Base-by-base conservation (phyloP, 495 filamentous ascomycete genomes). In the Tuber umbilicatum region DNA sequence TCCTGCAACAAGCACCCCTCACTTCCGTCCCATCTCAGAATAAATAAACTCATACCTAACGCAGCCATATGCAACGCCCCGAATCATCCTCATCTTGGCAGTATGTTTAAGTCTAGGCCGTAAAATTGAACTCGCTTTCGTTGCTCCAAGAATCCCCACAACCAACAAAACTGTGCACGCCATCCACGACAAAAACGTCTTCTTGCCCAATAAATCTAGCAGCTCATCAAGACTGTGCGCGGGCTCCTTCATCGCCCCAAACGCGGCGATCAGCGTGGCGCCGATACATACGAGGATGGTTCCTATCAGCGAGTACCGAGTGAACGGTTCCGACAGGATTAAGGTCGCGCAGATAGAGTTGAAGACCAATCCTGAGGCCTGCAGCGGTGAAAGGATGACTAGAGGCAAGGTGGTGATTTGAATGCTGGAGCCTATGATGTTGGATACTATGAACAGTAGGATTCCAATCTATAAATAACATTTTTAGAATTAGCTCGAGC, bases 321-420 rank as follows among this genome's bases (percentile, higher is more conserved):
- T 99, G 84, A 97, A 99, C 2, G 94, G 91, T 85, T 99, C 95
- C 45, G 92, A 89, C 45, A 99, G 89, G 80, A 99, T 94, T 60
- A 99, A 85, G 4, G 94, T 94, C 60, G 95, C 95, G 84, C 95
- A 97, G 74, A 97, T 92, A 50, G 94, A 97, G 85, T 99, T 99
- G 86, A 99, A 99, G 42, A 98, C 95, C 42, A 99, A 87, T 37
- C 95, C 95, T 68, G 93, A 96, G 82, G 95, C 95, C 85, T 99
- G 95, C 35, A 99, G 87, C 0, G 95, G 97, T 42, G 94, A 97
- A 31, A 99, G 87, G 19, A 99, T 94, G 5, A 97, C 96, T 27
- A 99, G 87, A 2, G 95, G 95, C 68, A 99, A 87, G 7, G 94
- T 97, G 9, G 95, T 98, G 82, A 99, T 98, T 82, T 99, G 95